Evolutionary conservation across 1,284 basidiomycete genomes (phyloP).

Genomic region (Pterulicium gracile): DNA sequence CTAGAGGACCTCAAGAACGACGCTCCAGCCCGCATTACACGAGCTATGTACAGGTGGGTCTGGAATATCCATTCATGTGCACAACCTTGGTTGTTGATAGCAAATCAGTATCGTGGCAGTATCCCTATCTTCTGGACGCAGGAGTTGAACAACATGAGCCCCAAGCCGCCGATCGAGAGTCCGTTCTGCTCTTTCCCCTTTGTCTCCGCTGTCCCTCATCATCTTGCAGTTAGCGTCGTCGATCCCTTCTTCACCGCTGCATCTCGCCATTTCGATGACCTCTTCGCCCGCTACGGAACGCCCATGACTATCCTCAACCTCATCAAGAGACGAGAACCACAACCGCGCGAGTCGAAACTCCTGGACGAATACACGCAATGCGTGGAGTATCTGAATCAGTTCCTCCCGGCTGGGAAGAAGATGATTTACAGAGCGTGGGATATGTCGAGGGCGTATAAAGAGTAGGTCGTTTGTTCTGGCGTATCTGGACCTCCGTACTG

Average conservation of each 20-base stretch:
- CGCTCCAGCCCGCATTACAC: conserved; percentile 81
- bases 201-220: not conserved
- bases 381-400: conserved; percentile 91
- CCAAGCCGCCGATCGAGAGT: conserved; percentile 94
- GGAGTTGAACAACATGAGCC: conserved; percentile 83
- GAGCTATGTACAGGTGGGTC: conserved; percentile 77
- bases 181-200: conserved; percentile 18
- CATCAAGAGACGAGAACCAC: conserved; percentile 77
- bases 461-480: conserved; percentile 34
- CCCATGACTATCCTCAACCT: conserved; percentile 94
- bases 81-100: conserved; percentile 3
- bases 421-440: conserved; percentile 96
- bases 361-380: conserved; percentile 90
- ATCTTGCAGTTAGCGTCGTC: conserved; percentile 70
- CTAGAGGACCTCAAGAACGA: conserved; percentile 24
- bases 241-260: conserved; percentile 96
- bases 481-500: conserved; percentile 2
- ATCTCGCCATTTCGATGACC: conserved; percentile 87
- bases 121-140: conserved; percentile 97
- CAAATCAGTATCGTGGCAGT: conserved; percentile 78
- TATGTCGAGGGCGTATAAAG: conserved; percentile 88
- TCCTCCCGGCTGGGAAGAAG: conserved; percentile 77
- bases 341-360: conserved; percentile 89
- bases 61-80: not conserved
- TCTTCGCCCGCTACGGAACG: conserved; percentile 85